Base-by-base conservation (phyloP, 2,329 filamentous ascomycete genomes). In the Zymoseptoria ardabiliae region DNA sequence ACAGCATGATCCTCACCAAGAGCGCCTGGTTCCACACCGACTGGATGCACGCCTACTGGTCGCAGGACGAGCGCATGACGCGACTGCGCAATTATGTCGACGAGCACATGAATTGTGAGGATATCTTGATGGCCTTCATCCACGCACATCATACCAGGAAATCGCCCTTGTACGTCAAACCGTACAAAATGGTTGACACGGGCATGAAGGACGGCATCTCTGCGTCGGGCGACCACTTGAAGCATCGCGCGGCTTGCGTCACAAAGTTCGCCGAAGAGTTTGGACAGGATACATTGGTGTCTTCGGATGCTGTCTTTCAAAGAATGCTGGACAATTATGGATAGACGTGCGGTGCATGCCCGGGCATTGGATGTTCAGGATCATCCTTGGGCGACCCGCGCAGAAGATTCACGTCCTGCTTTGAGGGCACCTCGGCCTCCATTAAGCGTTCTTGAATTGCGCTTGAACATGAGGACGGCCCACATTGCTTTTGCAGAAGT, bases 81-180 rank as follows among this genome's bases (percentile, higher is more conserved):
- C 30, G 23, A 9, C 41, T 56, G 6, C 28, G 54, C 20, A 28
- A 49, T 2, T 56, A 56, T 13, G 54, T 56, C 21, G 54, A 56
- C 5, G 41, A 20, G 13, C 35, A 48, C 10, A 56, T 49, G 20
- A 41, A 50, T 13, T 57, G 55, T 25, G 55, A 57, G 30, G 55
- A 57, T 23, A 57, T 57, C 48, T n/a, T 50, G 20, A 53, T 57
- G 55, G 55, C 55, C 17, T 57, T 51, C 55, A 23, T 56, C 5
- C 49, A 52, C 21, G 55, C 55, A 19, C 45, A 57, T 50, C 23
- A 57, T 23, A 52, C 55, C 6, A 25, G 55, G 21, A 28, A 19
- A 19, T n/a, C 51, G 22, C 51, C 51, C 2, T 19, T 53, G 4
- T 53, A 25, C 22, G 22, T 53, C 22, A 28, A 53, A 19, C 55